Base-by-base conservation (phyloP, 2,329 filamentous ascomycete species). In the Phoma herbarum region DNA sequence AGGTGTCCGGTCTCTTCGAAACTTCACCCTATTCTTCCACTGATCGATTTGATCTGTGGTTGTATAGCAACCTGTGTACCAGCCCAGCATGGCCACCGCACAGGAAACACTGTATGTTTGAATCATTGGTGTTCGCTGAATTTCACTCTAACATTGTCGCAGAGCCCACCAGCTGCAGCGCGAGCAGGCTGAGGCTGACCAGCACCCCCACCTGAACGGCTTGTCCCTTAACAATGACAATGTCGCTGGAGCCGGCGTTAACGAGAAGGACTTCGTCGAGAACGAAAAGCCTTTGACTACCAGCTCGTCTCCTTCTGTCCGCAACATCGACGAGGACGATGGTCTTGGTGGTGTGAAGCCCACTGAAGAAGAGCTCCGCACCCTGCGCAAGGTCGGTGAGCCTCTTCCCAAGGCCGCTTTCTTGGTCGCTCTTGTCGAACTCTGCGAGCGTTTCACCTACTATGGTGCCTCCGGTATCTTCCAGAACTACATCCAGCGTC, bases 381-480 rank as follows among this genome's bases (percentile, higher is more conserved):
- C 77, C 1, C 72, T 83, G 25, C 72, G 80, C 52, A 77, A 78
- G 57, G 75, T 83, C n/a, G 77, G 79, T 44, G 81, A 83, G 66
- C 75, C 76, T 43, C 71, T 83, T 4, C 81, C 81, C 43, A 78
- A 77, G 65, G 75, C 77, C 22, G 80, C 81, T 25, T 83, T 81
- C 64, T 64, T 83, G 18, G 78, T 83, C 50, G 81, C 81, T n/a
- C 66, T 82, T 25, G 80, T 83, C 48, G 81, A 83, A 67, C 69
- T 83, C 3, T 82, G 79, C 69, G 81, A 83, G 66, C 77, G 81
- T 6, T 83, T 82, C 66, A 80, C 81, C n/a, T 83, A 77, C 70
- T 80, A 79, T 58, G 77, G 76, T 33, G 77, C 80, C 9, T 79
- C 77, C 43, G 81, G 80, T 63, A 75, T 81, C 26, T 83, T 83